Evolutionary conservation across 306 rosid genomes (phyloP), one percentile per base, ranked within the genome.

Genomic region (Begonia fuchsioides): DNA sequence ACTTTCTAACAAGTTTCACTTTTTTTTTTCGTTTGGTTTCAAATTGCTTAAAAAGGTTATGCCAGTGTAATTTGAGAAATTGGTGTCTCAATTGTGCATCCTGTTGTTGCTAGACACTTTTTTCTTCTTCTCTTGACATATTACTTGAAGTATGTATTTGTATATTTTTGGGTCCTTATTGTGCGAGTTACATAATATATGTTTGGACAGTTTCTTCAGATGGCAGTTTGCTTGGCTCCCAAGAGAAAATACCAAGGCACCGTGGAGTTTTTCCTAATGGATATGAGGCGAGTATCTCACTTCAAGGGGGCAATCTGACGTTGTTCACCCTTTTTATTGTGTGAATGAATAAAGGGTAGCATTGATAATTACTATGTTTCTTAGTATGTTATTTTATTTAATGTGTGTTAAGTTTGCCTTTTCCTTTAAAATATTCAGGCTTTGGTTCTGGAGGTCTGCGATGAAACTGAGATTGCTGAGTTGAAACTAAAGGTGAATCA

Each of bases 401-500:
- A 17, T 67, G 61, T 66, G 52, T 64, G 55, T 60, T 70, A 63
- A 57, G 38, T 59, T 65, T 58, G 15, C 44, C 58, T 58, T 14
- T 39, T 48, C 41, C 44, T 51, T 70, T 70, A 64, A 35, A 70
- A 39, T 71, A 56, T 52, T 64, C 76, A 92, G 98, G 98, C 82
- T 38, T 72, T 92, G 72, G 59, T 92, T 64, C 81, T 81, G 66
- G 94, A 92, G 71, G 96, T 92, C 51, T 92, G 98, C 63, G 98
- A 85, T n/a, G 98, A 92, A 73, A 85, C 98, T 60, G 79, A 92
- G 54, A 60, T 92, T 45, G 94, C 98, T 67, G 98, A 92, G 71
- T 86, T 92, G 68, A 82, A 92, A 76, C 68, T 92, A 62, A 92
- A 92, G 94, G 98, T 85, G 67, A 73, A 26, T 26, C 35, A 26